Evolutionary conservation across 2,329 filamentous ascomycete genomes (phyloP).

Genomic region (Boeremia exigua): DNA sequence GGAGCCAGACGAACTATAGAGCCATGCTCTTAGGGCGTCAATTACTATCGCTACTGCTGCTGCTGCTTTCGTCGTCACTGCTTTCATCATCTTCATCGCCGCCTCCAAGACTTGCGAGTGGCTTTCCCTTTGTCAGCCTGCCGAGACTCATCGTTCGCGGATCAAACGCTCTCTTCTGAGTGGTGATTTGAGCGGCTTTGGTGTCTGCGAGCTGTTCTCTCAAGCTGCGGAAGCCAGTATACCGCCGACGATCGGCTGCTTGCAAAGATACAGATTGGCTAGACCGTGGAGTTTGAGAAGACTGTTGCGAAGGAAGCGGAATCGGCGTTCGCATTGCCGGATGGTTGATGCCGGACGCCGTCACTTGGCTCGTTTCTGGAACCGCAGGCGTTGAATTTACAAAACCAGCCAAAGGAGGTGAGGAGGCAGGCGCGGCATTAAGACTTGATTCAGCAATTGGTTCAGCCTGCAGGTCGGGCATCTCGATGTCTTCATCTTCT

Average conservation of each 20-base stretch:
- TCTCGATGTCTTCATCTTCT: slow-evolving; percentile 18
- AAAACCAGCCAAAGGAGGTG: slow-evolving; percentile 7
- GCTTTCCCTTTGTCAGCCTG: slow-evolving; percentile 10
- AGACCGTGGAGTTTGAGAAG: slow-evolving; percentile 13
- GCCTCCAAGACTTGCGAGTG: not conserved
- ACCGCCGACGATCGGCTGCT: slow-evolving; percentile 17
- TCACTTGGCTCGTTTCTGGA: slow-evolving; percentile 12
- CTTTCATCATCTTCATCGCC: slow-evolving; percentile 16
- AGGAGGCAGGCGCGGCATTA: slow-evolving; percentile 18
- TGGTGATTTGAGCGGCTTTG: slow-evolving; percentile 8
- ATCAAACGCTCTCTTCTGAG: slow-evolving; percentile 17
- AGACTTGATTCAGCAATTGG: not conserved
- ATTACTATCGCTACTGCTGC: slow-evolving; percentile 17
- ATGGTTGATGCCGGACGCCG: slow-evolving; percentile 7
- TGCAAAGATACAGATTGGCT: slow-evolving; percentile 18
- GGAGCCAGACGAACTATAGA: slow-evolving; percentile 34
- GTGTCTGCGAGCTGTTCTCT: slow-evolving; percentile 23
- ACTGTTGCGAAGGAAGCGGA: slow-evolving; percentile 14
- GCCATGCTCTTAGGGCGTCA: not conserved
- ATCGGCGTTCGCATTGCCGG: slow-evolving; percentile 9
- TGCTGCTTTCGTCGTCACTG: slow-evolving; percentile 10
- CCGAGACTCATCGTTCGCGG: slow-evolving; percentile 17
- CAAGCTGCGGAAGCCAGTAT: slow-evolving; percentile 19
- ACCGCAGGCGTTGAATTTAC: slow-evolving; percentile 10
- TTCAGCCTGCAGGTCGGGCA: slow-evolving; percentile 8